A percentile compares a stretch with the other conserved stretches of the same genome.
phyloP scores from a whole-genome alignment of 164 flowering plant genomes.

The Umbilicus rupestris region DNA sequence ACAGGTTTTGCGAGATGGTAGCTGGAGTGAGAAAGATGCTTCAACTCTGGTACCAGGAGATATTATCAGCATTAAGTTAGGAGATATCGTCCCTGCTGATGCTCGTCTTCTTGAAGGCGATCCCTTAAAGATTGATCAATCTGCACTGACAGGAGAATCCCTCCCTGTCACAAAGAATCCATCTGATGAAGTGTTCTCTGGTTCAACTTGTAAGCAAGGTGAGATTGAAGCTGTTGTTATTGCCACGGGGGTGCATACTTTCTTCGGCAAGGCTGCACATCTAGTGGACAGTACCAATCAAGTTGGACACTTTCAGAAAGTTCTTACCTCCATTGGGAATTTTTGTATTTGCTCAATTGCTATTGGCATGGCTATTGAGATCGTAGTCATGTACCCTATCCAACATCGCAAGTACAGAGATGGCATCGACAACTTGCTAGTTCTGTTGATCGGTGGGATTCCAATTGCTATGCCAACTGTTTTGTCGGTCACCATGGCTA shows the following conservation, averaged over 20 bases:
- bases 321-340: conserved; percentile 6
- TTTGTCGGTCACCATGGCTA: conserved; percentile 9
- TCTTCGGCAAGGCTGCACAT: conserved; percentile 9
- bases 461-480: conserved; percentile 11
- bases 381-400: conserved; percentile 6
- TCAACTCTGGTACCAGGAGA: conserved; percentile 1
- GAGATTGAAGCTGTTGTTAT: conserved; percentile 9
- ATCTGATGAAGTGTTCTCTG: not conserved
- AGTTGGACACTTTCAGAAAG: conserved; percentile 10
- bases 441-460: conserved; percentile 8
- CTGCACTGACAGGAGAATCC: conserved; percentile 10
- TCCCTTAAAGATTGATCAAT: conserved; percentile 8
- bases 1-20: conserved; percentile 8
- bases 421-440: conserved; percentile 7
- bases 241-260: conserved; percentile 9
- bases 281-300: conserved; percentile 8
- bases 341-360: conserved; percentile 8
- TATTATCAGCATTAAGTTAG: conserved; percentile 9
- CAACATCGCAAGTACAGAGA: conserved; percentile 3
- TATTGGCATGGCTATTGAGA: conserved; percentile 2
- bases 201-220: conserved; percentile 9
- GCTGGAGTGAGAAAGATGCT: conserved; percentile 9
- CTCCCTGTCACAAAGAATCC: conserved; percentile 8
- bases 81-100: conserved; percentile 9
- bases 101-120: conserved; percentile 10